These are phyloP conservation scores for Eragrostis curvula DNA, from an alignment of 176 grass and related monocot genomes.

Conservation along the genomic window DNA sequence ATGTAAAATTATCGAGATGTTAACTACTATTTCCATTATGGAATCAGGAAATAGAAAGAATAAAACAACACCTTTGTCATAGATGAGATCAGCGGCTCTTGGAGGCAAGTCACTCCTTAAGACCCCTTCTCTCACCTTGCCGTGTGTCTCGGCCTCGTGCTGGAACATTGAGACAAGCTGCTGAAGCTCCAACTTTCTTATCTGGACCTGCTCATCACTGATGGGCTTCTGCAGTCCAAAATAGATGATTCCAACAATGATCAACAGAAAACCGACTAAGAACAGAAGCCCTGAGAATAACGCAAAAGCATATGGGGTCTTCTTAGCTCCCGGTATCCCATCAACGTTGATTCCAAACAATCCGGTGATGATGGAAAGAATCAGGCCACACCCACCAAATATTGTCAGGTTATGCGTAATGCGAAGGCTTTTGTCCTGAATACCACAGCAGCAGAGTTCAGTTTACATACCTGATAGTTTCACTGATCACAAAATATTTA, in stretches of 20 bases:
- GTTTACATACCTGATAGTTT: not conserved
- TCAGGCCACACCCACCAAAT: constrained; percentile 57
- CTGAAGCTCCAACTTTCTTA: constrained; percentile 65
- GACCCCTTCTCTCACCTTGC: constrained; percentile 65
- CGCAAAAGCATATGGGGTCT: constrained; percentile 54
- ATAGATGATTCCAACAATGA: constrained; percentile 42
- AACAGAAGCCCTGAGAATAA: constrained; percentile 50
- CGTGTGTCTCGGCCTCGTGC: constrained; percentile 60
- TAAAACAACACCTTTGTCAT: constrained; percentile 41
- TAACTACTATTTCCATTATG: not conserved
- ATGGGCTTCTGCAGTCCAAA: constrained; percentile 59
- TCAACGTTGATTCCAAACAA: constrained; percentile 70
- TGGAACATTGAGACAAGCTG: constrained; percentile 65
- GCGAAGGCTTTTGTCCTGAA: constrained; percentile 60
- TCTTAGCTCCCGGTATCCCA: constrained; percentile 57
- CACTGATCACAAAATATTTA: not conserved
- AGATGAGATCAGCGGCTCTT: constrained; percentile 51
- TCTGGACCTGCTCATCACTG: constrained; percentile 53
- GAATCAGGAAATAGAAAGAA: constrained; percentile 2
- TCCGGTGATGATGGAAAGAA: constrained; percentile 60
- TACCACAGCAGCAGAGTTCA: constrained; percentile 9
- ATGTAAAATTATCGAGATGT: no score
- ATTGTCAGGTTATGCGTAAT: constrained; percentile 62
- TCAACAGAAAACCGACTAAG: constrained; percentile 43
- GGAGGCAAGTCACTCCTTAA: constrained; percentile 57